Evolutionary conservation across 1,284 basidiomycete species (phyloP).

Genomic region (Ceratobasidium sp.): DNA sequence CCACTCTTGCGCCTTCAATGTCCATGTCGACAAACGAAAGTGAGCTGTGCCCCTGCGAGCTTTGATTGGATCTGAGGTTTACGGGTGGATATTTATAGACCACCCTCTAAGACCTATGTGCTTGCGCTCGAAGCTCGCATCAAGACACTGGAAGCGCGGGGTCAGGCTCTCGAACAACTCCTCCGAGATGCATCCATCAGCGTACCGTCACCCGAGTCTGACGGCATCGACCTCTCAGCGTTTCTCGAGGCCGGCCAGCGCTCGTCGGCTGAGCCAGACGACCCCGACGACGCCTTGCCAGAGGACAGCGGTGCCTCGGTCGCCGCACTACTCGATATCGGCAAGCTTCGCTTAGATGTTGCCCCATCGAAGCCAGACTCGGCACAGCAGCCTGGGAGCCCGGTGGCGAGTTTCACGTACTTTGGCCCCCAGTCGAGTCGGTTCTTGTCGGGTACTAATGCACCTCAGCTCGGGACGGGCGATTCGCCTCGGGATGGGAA

Average conservation of each 20-base stretch:
- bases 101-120: slow-evolving; percentile 33
- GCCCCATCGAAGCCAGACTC: slow-evolving; percentile 15
- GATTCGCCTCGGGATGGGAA: neutral
- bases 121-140: slow-evolving; percentile 31
- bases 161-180: slow-evolving; percentile 29
- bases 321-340: slow-evolving; percentile 19
- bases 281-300: slow-evolving; percentile 26
- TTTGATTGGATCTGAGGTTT: neutral
- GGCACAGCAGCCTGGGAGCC: neutral
- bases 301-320: slow-evolving; percentile 33
- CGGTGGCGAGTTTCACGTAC: slow-evolving; percentile 29
- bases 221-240: slow-evolving; percentile 31
- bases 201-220: slow-evolving; percentile 32
- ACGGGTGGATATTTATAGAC: slow-evolving; percentile 23
- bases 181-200: slow-evolving; percentile 20
- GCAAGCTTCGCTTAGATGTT: slow-evolving; percentile 28
- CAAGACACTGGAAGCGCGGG: slow-evolving; percentile 30
- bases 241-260: slow-evolving; percentile 36
- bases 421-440: slow-evolving; percentile 33
- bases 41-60: neutral
- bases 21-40: slow-evolving; percentile 39
- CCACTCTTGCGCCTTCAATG: slow-evolving; percentile 32
- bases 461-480: neutral
- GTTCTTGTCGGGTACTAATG: slow-evolving; percentile 13
- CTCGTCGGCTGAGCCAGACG: slow-evolving; percentile 27